Conservation (phyloP, 768 basidiomycete genomes). For the Lepiota brunneoincarnata region DNA sequence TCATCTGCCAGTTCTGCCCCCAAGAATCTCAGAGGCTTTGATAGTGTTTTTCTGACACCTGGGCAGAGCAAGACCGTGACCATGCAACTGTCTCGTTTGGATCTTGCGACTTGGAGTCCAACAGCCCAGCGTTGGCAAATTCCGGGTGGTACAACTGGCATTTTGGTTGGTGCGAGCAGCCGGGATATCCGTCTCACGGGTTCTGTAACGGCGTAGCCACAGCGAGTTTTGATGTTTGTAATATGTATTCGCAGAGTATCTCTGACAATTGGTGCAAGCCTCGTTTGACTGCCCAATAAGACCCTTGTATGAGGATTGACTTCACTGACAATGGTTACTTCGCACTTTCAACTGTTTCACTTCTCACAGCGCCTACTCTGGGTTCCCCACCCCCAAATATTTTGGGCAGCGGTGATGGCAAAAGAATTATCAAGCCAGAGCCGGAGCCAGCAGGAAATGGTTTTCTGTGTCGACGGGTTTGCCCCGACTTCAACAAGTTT, state of each 20-base stretch:
- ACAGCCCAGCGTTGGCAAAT: slow-evolving; percentile 52
- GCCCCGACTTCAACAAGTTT: neutral
- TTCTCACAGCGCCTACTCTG: no score
- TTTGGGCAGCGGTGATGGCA: neutral
- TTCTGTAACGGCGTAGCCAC: slow-evolving; percentile 30
- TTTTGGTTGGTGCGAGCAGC: slow-evolving; percentile 49
- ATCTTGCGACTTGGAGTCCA: slow-evolving; percentile 55
- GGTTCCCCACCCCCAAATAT: neutral
- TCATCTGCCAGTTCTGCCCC: slow-evolving; percentile 47
- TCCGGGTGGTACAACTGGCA: slow-evolving; percentile 44
- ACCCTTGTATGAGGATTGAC: no score
- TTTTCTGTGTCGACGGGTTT: neutral
- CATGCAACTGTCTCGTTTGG: slow-evolving; percentile 45
- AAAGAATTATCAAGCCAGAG: neutral
- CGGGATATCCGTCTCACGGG: slow-evolving; percentile 45
- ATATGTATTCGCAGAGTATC: neutral
- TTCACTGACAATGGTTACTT: no score
- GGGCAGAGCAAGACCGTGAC: slow-evolving; percentile 46
- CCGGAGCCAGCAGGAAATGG: neutral
- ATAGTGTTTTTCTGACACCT: slow-evolving; percentile 42
- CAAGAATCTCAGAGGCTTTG: slow-evolving; percentile 53
- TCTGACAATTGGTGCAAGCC: no score
- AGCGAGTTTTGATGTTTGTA: neutral
- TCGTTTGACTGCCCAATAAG: no score
- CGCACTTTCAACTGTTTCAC: no score